A percentile compares a stretch with the other conserved stretches of the same genome.
Conservation (phyloP, 768 basidiomycete genomes). For the Leccinum subgranulosum region DNA sequence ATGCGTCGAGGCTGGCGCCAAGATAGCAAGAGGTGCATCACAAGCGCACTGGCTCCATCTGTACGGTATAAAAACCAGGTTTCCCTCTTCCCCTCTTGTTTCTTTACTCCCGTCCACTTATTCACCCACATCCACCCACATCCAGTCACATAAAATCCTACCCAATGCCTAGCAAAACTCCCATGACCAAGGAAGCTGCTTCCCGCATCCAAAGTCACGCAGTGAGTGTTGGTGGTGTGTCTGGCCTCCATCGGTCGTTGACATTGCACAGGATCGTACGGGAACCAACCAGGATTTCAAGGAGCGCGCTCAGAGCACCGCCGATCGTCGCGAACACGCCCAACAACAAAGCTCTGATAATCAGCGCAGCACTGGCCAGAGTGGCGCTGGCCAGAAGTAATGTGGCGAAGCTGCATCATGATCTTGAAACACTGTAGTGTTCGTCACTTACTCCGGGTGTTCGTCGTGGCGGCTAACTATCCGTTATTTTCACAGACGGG, state of each 20-base stretch:
- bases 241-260: neutral
- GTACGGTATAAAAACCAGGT: neutral
- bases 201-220: slow-evolving; percentile 8
- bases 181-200: neutral
- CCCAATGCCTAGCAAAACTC: neutral
- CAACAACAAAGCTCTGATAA: neutral
- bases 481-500: neutral
- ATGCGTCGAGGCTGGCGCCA: neutral
- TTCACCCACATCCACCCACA: neutral
- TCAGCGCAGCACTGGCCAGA: neutral
- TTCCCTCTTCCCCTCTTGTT: neutral
- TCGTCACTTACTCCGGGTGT: neutral
- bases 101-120: neutral
- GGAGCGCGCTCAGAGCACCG: slow-evolving; percentile 4
- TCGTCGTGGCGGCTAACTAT: neutral
- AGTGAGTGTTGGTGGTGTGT: neutral
- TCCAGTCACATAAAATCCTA: neutral
- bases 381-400: neutral
- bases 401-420: neutral
- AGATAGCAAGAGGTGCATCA: neutral
- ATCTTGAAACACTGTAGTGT: neutral
- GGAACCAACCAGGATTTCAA: slow-evolving; percentile 5
- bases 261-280: slow-evolving; percentile 1
- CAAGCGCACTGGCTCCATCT: neutral
- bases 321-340: slow-evolving; percentile 1